Base-by-base conservation (phyloP, 2,329 filamentous ascomycete genomes). In the Helotiales sp. region DNA sequence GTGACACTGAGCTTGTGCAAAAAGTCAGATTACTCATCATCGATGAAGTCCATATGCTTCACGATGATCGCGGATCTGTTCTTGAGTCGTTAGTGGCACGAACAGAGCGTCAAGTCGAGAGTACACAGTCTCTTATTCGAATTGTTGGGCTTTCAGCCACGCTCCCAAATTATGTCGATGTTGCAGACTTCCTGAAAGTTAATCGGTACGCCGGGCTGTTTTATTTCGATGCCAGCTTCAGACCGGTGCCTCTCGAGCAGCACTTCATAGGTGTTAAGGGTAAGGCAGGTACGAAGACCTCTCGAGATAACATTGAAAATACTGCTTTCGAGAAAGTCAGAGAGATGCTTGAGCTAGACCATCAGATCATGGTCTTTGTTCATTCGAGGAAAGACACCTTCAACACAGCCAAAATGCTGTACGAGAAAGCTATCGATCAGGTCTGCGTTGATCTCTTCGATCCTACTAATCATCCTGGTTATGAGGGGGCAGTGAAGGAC, bases 361-460 rank as follows among this genome's bases (percentile, higher is more conserved):
- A 99, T 69, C 95, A 99, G 72, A 84, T 99, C 64, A 99, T 99
- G 96, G 93, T 99, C 0, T 99, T 99, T 73, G 96, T 99, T 10
- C 96, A 99, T 72, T 97, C 93, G 1, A 84, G 95, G 25, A 93
- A 96, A 71, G 96, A 99, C 67, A 99, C 96, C 0, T 85, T 96
- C 64, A 83, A 89, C 61, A 96, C 93, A 1, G 93, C 95, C 46
- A 88, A 90, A 64, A 91, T 88, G 77, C 78, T 99, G 25, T 86
- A 90, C 61, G 88, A 97, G 66, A 92, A 95, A 78, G 95, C 95
- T 1, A 79, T 86, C 2, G 93, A 98, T 31, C 82, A 96, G 36
- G 82, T 85, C 42, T 91, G 89, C 62, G 77, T 86, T 10, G 90
- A 96, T 58, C 79, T 99, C 0, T 92, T 99, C 61, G 92, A 96